A percentile compares a stretch with the other conserved stretches of the same genome.
Conservation (phyloP, 2,329 filamentous ascomycete genomes). For the Pyrenophora tritici-repentis region DNA sequence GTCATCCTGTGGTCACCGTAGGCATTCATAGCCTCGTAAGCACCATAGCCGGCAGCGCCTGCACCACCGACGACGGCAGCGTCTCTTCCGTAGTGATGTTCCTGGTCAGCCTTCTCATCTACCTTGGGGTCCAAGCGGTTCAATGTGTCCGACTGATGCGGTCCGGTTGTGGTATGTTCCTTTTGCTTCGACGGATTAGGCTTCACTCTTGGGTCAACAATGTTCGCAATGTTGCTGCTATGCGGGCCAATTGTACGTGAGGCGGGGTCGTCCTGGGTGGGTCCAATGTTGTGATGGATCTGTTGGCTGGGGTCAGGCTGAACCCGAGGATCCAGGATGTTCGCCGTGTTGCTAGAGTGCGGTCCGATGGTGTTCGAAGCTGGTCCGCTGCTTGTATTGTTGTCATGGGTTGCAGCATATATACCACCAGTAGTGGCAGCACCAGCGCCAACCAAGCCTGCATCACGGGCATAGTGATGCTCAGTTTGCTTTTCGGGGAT, state of each 20-base stretch:
- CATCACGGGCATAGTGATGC: conserved; percentile 34
- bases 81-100: conserved; percentile 33
- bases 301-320: conserved; percentile 27
- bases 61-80: conserved; percentile 38
- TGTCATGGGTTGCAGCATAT: conserved; percentile 22
- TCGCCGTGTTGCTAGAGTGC: conserved; percentile 41
- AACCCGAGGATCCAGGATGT: conserved; percentile 42
- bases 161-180: conserved; percentile 30
- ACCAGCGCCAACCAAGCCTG: conserved; percentile 24
- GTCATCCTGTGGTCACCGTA: conserved; percentile 40
- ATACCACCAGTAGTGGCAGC: conserved; percentile 21
- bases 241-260: conserved; percentile 38
- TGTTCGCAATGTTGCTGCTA: conserved; percentile 39
- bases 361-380: conserved; percentile 35
- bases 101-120: conserved; percentile 21
- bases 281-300: conserved; percentile 26
- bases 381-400: conserved; percentile 25
- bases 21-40: conserved; percentile 37
- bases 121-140: conserved; percentile 36
- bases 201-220: conserved; percentile 38
- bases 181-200: conserved; percentile 39
- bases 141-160: conserved; percentile 32
- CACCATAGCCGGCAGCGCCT: conserved; percentile 40
- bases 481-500: conserved; percentile 11
- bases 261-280: conserved; percentile 31